phyloP scores from a whole-genome alignment of 202 grass and related monocot genomes.

The Carex arenaria region DNA sequence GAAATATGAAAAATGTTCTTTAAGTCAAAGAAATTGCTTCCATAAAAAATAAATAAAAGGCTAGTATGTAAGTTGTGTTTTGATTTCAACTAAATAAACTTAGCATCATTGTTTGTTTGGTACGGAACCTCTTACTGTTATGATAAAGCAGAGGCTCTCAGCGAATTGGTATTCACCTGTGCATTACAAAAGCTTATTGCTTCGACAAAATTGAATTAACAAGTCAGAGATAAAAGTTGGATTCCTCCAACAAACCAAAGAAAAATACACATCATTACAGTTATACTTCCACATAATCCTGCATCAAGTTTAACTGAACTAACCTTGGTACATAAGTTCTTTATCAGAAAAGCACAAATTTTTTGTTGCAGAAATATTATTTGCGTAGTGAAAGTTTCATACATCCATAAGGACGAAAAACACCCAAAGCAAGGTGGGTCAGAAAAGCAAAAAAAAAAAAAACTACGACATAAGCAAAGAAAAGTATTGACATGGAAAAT shows the following conservation, averaged over 20 bases:
- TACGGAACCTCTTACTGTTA: background rate
- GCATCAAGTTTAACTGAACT: background rate
- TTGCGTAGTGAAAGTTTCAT: background rate
- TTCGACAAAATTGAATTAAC: background rate
- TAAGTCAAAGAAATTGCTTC: too few relatives aligned
- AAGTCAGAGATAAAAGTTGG: too few relatives aligned
- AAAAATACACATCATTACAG: background rate
- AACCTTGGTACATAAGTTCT: background rate
- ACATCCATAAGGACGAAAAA: background rate
- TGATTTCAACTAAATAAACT: too few relatives aligned
- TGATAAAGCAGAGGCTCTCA: background rate
- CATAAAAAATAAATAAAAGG: too few relatives aligned
- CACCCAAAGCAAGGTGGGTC: background rate
- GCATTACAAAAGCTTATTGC: background rate
- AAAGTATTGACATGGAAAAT: background rate
- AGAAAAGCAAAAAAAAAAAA: slow-evolving; percentile 1
- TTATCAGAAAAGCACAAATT: background rate
- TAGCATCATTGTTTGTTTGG: too few relatives aligned
- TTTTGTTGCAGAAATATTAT: slow-evolving; percentile 1
- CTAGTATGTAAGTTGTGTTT: too few relatives aligned
- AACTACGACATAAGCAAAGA: background rate
- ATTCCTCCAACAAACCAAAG: background rate
- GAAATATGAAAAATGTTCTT: too few relatives aligned
- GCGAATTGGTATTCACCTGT: background rate
- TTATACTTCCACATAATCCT: background rate